Base-by-base conservation (phyloP, 495 filamentous ascomycete species). In the Astrothelium subdiscretum region DNA sequence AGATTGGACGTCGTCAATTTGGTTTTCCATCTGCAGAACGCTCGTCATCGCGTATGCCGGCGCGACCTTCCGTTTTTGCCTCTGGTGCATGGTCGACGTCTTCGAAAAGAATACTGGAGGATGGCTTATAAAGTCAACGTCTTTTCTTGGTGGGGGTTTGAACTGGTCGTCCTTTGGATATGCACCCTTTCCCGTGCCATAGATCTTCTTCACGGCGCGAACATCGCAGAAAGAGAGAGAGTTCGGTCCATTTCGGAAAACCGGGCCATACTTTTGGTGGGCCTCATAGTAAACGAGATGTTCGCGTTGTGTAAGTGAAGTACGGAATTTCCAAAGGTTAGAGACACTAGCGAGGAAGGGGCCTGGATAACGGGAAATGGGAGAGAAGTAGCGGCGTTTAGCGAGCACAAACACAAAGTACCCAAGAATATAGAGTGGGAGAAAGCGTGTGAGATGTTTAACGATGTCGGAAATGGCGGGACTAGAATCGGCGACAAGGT, bases 301-400 rank as follows among this genome's bases (percentile, higher is more conserved):
- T 20, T 48, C 42, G 3, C 18, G 5, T 20, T 48, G 13, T 10
- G 42, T 48, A 48, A 48, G 42, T 10, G 42, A 48, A 4, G 18
- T 20, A 3, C 18, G 5, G 42, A 48, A 48, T n/a, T 48, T 72
- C 75, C 78, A 81, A 2, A 83, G 70, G 32, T 77, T 68, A 24
- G 81, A 80, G 4, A 82, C 74, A 22, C 68, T 74, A 12, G 69
- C 81, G 78, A 76, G 81, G 67, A 82, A 82, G 1, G 81, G 81
- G 20, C 81, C 81, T 0, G 81, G 81, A 60, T 81, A 81, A 26
- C 66, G 66, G 1, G 73, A 65, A 1, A 84, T 69, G 5, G 80
- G 79, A 59, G 81, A 78, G 61, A 82, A 80, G 69, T 79, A 82
- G 48, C 75, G 74, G 59, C 42, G 42, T 48, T 48, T 48, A n/a